phyloP scores from a whole-genome alignment of 2,329 filamentous ascomycete genomes.

The Cercospora citrullina region DNA sequence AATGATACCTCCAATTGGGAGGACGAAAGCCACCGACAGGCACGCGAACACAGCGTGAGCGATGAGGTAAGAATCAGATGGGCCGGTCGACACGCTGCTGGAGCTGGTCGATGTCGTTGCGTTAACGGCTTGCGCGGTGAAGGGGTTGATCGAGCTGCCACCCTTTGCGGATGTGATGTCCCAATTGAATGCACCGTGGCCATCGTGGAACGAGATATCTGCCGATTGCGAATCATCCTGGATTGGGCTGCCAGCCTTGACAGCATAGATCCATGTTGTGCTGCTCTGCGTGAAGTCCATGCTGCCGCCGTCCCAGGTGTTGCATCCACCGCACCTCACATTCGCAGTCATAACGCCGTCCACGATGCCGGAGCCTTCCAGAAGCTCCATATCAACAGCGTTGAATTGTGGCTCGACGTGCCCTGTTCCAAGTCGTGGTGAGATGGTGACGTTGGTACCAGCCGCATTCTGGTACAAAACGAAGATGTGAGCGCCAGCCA shows the following conservation, averaged over 20 bases:
- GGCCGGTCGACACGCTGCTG: conserved; percentile 4
- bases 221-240: conserved; percentile 47
- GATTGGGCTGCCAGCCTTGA: conserved; percentile 50
- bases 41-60: conserved; percentile 49
- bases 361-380: conserved; percentile 55
- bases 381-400: conserved; percentile 45
- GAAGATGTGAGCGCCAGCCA: conserved; percentile 61
- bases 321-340: conserved; percentile 56
- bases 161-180: conserved; percentile 53
- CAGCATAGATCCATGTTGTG: conserved; percentile 55
- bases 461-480: conserved; percentile 55
- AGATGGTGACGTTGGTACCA: conserved; percentile 59
- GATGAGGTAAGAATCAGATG: conserved; percentile 34
- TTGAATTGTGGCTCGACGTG: conserved; percentile 47
- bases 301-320: conserved; percentile 53
- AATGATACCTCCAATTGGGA: conserved; percentile 48
- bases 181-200: conserved; percentile 46
- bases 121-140: conserved; percentile 31
- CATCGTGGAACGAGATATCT: conserved; percentile 49
- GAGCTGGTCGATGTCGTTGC: conserved; percentile 13
- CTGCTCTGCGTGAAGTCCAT: conserved; percentile 50
- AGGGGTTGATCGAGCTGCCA: conserved; percentile 43
- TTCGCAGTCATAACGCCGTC: conserved; percentile 58
- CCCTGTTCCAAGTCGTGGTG: conserved; percentile 51
- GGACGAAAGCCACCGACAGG: conserved; percentile 49